Base-by-base conservation (phyloP, 352 stramenopile species). In the Peronospora destructor region DNA sequence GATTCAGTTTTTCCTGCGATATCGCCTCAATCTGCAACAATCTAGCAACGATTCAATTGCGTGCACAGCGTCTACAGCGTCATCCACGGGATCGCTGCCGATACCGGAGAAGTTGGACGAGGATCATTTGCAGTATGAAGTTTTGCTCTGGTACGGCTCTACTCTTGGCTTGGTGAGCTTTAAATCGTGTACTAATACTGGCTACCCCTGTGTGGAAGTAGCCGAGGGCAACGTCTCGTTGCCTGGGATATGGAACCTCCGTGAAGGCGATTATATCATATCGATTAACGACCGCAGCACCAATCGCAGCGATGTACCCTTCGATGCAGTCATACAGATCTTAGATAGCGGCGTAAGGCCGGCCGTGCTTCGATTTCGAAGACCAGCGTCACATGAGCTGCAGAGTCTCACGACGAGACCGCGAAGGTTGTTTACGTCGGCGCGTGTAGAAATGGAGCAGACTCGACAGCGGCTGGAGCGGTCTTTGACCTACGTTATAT, bases 221-320 rank as follows among this genome's bases (percentile, higher is more conserved):
- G 47, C 66, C 21, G 66, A 76, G n/a, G 71, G 73, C 46, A 85
- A 85, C 55, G 64, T 76, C 35, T 64, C 69, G 28, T 63, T 87
- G 13, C 73, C 76, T 10, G 76, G 76, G 44, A 81, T 87, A 69
- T 85, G 71, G 71, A 78, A 74, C 42, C 45, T 85, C 33, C 68
- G 69, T 26, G 57, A 73, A 44, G 73, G 76, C 29, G 76, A 87
- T 41, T 74, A 75, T 13, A 52, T 87, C 19, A 66, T 87, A 34
- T 61, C 73, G 0, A 69, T 87, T 44, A 85, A 87, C 53, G 69
- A 73, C 10, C 54, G 35, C 21, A 85, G 60, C 52, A 70, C 69
- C 6, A 65, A 71, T 28, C 49, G 53, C 12, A 53, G 59, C 8
- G 56, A 33, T 36, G 68, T 76, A 56, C 46, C 68, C 6, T 78